These are phyloP conservation scores for Apiotrichum gracile DNA, from an alignment of 1,284 basidiomycete genomes.

Conservation along the genomic window DNA sequence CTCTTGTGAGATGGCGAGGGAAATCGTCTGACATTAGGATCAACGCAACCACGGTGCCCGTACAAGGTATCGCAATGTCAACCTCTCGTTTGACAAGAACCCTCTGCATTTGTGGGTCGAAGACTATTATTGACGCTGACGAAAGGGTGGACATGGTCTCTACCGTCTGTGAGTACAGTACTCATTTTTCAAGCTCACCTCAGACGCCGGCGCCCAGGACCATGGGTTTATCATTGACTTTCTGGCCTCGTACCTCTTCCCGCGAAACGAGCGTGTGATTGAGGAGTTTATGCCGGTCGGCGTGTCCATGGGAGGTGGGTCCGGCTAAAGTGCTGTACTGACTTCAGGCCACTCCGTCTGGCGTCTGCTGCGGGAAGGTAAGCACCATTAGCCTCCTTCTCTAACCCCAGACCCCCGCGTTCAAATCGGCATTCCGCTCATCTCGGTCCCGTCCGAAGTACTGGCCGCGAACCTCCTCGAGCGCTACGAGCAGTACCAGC, in stretches of 20 bases:
- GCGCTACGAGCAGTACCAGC: too few species aligned
- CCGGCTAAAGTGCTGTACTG: too few species aligned
- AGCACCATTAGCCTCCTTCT: conserved; percentile 65
- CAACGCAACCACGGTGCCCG: conserved; percentile 70
- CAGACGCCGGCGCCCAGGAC: conserved; percentile 65
- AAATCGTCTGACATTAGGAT: conserved; percentile 51
- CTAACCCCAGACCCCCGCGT: conserved; percentile 63
- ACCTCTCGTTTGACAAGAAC: conserved; percentile 60
- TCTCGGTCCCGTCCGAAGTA: conserved; percentile 52
- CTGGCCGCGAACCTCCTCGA: too few species aligned
- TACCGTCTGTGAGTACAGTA: conserved; percentile 50
- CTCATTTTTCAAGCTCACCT: not conserved
- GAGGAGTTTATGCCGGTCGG: conserved; percentile 59
- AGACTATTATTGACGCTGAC: too few species aligned
- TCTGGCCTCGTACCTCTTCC: conserved; percentile 70
- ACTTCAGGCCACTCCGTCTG: conserved; percentile 44
- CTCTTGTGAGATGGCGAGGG: conserved; percentile 27
- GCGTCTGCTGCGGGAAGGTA: conserved; percentile 50
- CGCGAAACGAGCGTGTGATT: conserved; percentile 59
- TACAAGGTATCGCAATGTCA: conserved; percentile 53
- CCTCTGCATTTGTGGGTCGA: conserved; percentile 57
- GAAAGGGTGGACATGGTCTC: conserved; percentile 73
- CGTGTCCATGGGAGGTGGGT: conserved; percentile 53
- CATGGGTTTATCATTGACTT: conserved; percentile 76
- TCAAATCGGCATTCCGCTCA: conserved; percentile 72